These are phyloP conservation scores for Magnaporthales sp. DNA, from an alignment of 2,329 filamentous ascomycete genomes.

Conservation along the genomic window DNA sequence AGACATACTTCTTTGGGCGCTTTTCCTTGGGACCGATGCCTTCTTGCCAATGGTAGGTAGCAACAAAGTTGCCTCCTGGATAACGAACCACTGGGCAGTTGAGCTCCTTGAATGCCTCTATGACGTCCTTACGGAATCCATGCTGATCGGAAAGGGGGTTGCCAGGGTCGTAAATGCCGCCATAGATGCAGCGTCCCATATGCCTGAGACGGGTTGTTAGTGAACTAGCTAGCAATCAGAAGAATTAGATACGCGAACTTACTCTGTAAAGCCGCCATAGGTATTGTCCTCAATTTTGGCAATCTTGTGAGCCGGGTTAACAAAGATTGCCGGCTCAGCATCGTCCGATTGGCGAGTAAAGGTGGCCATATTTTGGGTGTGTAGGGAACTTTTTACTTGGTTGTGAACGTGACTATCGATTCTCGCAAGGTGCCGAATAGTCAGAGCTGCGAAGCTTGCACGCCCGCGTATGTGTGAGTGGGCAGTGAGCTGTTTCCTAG, in stretches of 20 bases:
- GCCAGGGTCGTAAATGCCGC: conserved; percentile 72
- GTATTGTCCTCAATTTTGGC: conserved; percentile 72
- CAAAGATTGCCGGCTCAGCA: conserved; percentile 53
- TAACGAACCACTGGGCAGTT: conserved; percentile 71
- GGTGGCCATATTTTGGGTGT: conserved; percentile 50
- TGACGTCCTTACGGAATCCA: conserved; percentile 72
- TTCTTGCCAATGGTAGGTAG: conserved; percentile 80
- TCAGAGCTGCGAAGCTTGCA: background rate
- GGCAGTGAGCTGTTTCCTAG: too few species aligned
- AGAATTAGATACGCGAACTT: conserved; percentile 18
- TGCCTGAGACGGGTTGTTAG: conserved; percentile 42
- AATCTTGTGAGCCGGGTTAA: conserved; percentile 56
- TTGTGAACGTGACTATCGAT: background rate
- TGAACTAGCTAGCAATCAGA: too few species aligned
- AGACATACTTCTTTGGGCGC: conserved; percentile 36
- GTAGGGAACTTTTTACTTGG: background rate
- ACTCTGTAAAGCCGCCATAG: conserved; percentile 82
- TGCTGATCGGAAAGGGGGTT: conserved; percentile 62
- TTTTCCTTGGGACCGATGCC: conserved; percentile 66
- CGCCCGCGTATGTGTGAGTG: too few species aligned
- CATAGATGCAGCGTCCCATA: conserved; percentile 85
- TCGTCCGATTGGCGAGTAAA: conserved; percentile 59
- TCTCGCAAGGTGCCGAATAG: background rate
- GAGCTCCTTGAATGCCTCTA: conserved; percentile 64
- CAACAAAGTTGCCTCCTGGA: conserved; percentile 76